Evolutionary conservation across 176 grass and related monocot genomes (phyloP).

Genomic region (Triticum turgidum): DNA sequence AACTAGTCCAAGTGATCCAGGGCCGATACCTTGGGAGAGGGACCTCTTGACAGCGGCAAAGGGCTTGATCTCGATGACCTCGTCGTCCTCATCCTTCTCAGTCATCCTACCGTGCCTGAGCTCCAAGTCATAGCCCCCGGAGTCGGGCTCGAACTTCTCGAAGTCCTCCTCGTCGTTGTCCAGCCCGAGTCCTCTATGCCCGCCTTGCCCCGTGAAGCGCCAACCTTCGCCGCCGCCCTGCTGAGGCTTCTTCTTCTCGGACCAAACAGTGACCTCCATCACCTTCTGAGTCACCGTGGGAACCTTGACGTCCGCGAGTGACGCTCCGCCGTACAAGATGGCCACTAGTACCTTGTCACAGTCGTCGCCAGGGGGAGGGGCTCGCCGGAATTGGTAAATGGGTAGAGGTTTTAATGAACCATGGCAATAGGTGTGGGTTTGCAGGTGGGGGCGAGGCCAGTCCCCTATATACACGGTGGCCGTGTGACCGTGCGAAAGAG

Average conservation of each 20-base stretch:
- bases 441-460: too few species aligned
- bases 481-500: too few species aligned
- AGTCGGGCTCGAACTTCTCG: constrained; percentile 43
- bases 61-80: constrained; percentile 26
- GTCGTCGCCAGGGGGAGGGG: not conserved
- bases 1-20: too few species aligned
- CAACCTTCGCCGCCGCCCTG: constrained; percentile 8
- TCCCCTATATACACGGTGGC: too few species aligned
- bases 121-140: constrained; percentile 41
- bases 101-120: not conserved
- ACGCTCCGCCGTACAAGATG: not conserved
- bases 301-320: too few species aligned
- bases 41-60: too few species aligned
- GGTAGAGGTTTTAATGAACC: not conserved
- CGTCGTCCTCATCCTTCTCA: not conserved
- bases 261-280: constrained; percentile 18
- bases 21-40: too few species aligned
- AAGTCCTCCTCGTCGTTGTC: constrained; percentile 49
- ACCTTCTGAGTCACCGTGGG: too few species aligned
- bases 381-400: not conserved
- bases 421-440: too few species aligned
- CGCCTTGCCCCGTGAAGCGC: not conserved
- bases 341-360: too few species aligned
- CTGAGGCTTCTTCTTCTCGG: constrained; percentile 55
- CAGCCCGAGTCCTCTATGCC: too few species aligned